A percentile compares a stretch with the other conserved stretches of the same genome.
Evolutionary conservation across 495 filamentous ascomycete genomes (phyloP).

Genomic region (Daldinia concentrica): DNA sequence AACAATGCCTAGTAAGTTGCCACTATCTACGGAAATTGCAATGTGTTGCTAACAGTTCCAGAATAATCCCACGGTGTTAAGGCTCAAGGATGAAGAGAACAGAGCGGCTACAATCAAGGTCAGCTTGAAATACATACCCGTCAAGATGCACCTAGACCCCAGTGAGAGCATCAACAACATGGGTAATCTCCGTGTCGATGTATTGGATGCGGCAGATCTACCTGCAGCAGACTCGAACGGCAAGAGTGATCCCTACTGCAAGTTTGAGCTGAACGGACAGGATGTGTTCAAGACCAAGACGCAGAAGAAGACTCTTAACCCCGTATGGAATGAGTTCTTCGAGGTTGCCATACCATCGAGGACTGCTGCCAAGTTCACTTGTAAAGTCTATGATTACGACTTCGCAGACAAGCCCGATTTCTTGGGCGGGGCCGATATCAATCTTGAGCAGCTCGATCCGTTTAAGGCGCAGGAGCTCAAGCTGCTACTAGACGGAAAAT

Average conservation of each 20-base stretch:
- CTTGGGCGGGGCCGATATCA: conserved; percentile 78
- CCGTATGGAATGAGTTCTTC: conserved; percentile 95
- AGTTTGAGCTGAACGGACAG: conserved; percentile 87
- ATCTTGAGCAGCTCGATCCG: conserved; percentile 83
- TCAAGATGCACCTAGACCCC: conserved; percentile 92
- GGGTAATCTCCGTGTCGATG: conserved; percentile 88
- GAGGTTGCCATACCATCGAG: conserved; percentile 82
- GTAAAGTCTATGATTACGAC: conserved; percentile 93
- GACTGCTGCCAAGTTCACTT: conserved; percentile 84
- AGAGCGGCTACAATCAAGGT: conserved; percentile 83
- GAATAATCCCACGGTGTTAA: conserved; percentile 88
- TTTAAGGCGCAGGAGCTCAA: conserved; percentile 77
- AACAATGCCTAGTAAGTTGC: conserved; percentile 77
- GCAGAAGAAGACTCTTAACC: conserved; percentile 95
- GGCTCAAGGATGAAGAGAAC: conserved; percentile 78
- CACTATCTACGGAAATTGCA: background rate
- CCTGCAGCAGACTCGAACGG: conserved; percentile 95
- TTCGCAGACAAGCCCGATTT: conserved; percentile 91
- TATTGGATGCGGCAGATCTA: conserved; percentile 87
- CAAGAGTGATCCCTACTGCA: conserved; percentile 95
- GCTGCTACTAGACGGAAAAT: conserved; percentile 88
- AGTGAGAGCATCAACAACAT: conserved; percentile 98
- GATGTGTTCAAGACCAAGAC: conserved; percentile 91
- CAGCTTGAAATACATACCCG: conserved; percentile 90
- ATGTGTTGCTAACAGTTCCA: conserved; percentile 46